phyloP scores from a whole-genome alignment of 352 stramenopile species.

The Pythium diclinum region DNA sequence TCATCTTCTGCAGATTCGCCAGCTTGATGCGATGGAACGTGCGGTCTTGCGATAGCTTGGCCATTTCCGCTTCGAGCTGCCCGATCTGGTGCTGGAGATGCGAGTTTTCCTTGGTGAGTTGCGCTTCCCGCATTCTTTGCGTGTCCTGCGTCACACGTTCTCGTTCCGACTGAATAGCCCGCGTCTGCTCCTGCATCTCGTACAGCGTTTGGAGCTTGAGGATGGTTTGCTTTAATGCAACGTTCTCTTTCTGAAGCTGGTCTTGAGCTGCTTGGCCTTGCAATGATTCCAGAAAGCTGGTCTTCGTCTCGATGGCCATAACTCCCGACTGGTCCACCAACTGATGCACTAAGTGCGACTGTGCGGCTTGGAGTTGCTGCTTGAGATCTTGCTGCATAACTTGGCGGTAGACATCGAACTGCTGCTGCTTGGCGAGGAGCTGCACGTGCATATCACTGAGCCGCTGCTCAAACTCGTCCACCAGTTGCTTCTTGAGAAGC shows the following conservation, averaged over 20 bases:
- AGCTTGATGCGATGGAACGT: conserved; percentile 44
- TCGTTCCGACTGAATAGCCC: conserved; percentile 35
- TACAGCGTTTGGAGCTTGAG: conserved; percentile 64
- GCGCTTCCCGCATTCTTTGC: conserved; percentile 32
- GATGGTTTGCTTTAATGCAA: conserved; percentile 61
- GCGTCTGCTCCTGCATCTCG: conserved; percentile 56
- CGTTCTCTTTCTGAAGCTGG: conserved; percentile 57
- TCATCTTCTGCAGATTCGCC: conserved; percentile 41
- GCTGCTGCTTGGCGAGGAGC: conserved; percentile 49
- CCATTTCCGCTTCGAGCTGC: conserved; percentile 50
- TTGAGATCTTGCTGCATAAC: conserved; percentile 63
- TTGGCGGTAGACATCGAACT: conserved; percentile 63
- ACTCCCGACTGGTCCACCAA: conserved; percentile 56
- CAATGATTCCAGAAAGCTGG: conserved; percentile 42
- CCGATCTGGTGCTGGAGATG: conserved; percentile 46
- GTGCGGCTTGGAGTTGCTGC: conserved; percentile 47
- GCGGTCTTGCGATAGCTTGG: conserved; percentile 46
- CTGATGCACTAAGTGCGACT: conserved; percentile 52
- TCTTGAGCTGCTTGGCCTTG: conserved; percentile 40
- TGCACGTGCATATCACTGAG: conserved; percentile 49
- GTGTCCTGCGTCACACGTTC: conserved; percentile 36
- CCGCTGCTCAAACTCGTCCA: conserved; percentile 54
- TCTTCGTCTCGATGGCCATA: conserved; percentile 55
- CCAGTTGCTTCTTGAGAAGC: conserved; percentile 41
- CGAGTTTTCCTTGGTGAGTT: conserved; percentile 43